Base-by-base conservation (phyloP, 805 yeast species). In the Yamadazyma scolyti region DNA sequence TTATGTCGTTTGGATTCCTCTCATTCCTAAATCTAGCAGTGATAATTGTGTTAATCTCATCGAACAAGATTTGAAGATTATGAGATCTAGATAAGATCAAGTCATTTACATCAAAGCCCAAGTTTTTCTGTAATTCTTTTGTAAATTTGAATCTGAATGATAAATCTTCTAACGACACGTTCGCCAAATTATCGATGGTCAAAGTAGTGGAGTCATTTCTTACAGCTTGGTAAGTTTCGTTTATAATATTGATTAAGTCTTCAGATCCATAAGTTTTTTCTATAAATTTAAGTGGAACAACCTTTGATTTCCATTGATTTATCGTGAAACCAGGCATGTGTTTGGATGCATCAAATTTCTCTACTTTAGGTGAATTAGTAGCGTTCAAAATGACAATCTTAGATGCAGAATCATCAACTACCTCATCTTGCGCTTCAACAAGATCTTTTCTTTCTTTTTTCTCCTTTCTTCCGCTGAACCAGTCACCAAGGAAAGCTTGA, bases 1-100 rank as follows among this genome's bases (percentile, higher is more conserved):
- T 76, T 34, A 85, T 74, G 17, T 86, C 90, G 46, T 82, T 74
- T n/a, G 93, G 88, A 47, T 78, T 74, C 50, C 78, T 71, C 49
- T 82, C 88, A 45, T 73, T 74, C 42, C 61, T 70, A 49, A 61
- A 60, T 44, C 68, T 62, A 12, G 48, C 43, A 14, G 68, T 66
- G 16, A 70, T 60, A n/a, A 68, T 50, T 33, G 56, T 39, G 7
- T 44, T 31, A 28, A 75, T 55, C 31, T 66, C 68, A 0, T 44
- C 33, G 34, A 57, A 54, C 22, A 80, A 59, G 22, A 54, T 56
- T 2, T 39, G 51, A 14, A 71, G 56, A 9, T 60, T 54, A 37
- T 61, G 65, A 5, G 73, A 43, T 31, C 55, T 53, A 6, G 77
- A 47, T 17, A 79, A 49, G 20, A 61, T 53, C 27, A 58, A 56